Percentiles rank a stretch among this genome's conserved stretches.
phyloP scores from a whole-genome alignment of 139 green algal species.

The Coccomyxa sp. region DNA sequence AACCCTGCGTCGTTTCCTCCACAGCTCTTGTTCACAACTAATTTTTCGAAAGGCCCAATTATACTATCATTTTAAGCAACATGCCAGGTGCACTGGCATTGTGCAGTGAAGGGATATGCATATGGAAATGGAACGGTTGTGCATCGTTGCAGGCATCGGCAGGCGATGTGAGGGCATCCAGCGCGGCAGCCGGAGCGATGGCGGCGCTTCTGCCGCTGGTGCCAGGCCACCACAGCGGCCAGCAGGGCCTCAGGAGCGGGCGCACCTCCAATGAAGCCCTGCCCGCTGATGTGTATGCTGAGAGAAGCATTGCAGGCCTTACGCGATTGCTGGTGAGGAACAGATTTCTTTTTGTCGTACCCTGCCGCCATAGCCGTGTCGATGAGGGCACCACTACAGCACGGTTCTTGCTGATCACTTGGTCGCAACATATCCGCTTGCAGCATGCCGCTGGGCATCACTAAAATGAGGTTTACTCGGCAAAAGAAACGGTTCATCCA shows the following conservation, averaged over 20 bases:
- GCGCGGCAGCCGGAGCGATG: conserved; percentile 19
- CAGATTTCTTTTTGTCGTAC: background rate
- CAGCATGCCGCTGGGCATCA: no score
- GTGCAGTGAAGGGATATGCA: no score
- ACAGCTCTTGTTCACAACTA: no score
- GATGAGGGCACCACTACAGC: no score
- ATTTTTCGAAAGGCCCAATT: no score
- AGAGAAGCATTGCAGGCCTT: conserved; percentile 7
- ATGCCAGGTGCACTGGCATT: no score
- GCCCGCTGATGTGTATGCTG: conserved; percentile 36
- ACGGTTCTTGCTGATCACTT: no score
- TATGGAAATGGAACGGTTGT: background rate
- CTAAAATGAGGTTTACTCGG: no score
- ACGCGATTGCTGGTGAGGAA: background rate
- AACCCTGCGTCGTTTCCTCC: background rate
- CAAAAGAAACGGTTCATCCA: no score
- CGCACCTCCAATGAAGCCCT: conserved; percentile 18
- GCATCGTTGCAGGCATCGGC: background rate
- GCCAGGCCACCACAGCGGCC: conserved; percentile 9
- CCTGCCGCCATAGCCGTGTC: no score
- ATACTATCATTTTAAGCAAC: no score
- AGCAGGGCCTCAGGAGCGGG: background rate
- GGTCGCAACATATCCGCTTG: no score
- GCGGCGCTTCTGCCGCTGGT: conserved; percentile 12
- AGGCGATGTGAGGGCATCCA: background rate